Base-by-base conservation (phyloP, 1,284 basidiomycete species). In the Sanghuangporus baumii region DNA sequence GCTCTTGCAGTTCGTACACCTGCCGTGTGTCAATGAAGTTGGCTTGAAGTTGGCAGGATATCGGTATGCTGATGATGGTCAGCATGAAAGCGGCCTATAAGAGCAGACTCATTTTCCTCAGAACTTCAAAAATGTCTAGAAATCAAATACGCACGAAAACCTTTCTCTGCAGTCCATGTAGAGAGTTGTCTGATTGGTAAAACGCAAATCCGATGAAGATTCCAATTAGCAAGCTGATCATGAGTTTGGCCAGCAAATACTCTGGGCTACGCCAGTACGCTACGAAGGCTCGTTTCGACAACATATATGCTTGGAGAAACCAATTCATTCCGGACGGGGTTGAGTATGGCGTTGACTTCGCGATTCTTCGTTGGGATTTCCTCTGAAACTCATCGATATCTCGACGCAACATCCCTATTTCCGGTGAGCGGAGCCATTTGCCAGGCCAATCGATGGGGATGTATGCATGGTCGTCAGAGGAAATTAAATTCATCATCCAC, bases 401-500 rank as follows among this genome's bases (percentile, higher is more conserved):
- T 3, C 77, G 71, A 3, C 80, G 64, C 36, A 74, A 66, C 6
- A 67, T 55, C 4, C 59, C 61, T 2, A 66, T 67, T 57, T 77
- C 75, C 0, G 68, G 61, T 0, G 79, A 79, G 0, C 72, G 68
- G n/a, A 68, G 62, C 80, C 80, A 82, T 1, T 77, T 71, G 34
- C 75, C 70, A 62, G 78, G 71, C 81, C 80, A 82, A 60, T 82
- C 75, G 23, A 73, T 68, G 14, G 74, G 68, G 12, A 69, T 69
- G 1, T 72, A 70, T 8, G 77, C 75, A 0, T 78, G 78, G 9
- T 79, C 79, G 40, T 79, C 80, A 2, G 79, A 79, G n/a, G 79
- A 77, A 76, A 64, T 14, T 51, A 81, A 79, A 40, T 88, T 86
- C 41, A 89, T 78, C 76, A 88, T 85, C 72, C 81, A 88, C 71